Evolutionary conservation across 139 green algal species (phyloP).

Genomic region (Chlorella ohadii): DNA sequence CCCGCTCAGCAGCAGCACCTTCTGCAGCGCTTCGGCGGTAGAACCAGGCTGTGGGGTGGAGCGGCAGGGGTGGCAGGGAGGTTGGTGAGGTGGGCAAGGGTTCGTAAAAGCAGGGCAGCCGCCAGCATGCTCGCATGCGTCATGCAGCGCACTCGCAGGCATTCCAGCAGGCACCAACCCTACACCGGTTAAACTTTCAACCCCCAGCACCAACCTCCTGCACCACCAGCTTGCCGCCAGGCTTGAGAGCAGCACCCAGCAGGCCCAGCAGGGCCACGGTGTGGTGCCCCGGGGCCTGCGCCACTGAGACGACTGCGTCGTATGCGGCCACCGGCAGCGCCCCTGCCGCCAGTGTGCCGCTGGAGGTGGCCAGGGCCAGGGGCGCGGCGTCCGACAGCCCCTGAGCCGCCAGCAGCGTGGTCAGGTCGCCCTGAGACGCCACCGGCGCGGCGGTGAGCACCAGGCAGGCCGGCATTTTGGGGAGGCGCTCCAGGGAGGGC

Average conservation of each 20-base stretch:
- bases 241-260: conserved; percentile 29
- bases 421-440: neutral
- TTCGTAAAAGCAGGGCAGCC: too few species aligned
- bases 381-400: neutral
- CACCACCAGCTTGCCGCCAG: conserved; percentile 46
- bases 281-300: conserved; percentile 32
- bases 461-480: neutral
- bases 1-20: conserved; percentile 66
- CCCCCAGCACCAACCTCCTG: conserved; percentile 24
- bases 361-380: conserved; percentile 21
- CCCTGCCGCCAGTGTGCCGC: conserved; percentile 8
- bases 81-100: too few species aligned
- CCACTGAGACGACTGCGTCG: conserved; percentile 32
- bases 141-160: too few species aligned
- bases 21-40: conserved; percentile 30
- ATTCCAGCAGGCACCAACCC: neutral
- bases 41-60: conserved; percentile 6
- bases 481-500: neutral
- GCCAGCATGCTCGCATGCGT: too few species aligned
- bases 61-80: too few species aligned
- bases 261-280: conserved; percentile 32
- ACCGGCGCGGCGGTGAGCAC: conserved; percentile 12
- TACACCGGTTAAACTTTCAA: neutral
- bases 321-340: neutral
- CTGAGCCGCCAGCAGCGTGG: conserved; percentile 13